Conservation (phyloP, 306 rosid species). For the Fagus sylvatica region DNA sequence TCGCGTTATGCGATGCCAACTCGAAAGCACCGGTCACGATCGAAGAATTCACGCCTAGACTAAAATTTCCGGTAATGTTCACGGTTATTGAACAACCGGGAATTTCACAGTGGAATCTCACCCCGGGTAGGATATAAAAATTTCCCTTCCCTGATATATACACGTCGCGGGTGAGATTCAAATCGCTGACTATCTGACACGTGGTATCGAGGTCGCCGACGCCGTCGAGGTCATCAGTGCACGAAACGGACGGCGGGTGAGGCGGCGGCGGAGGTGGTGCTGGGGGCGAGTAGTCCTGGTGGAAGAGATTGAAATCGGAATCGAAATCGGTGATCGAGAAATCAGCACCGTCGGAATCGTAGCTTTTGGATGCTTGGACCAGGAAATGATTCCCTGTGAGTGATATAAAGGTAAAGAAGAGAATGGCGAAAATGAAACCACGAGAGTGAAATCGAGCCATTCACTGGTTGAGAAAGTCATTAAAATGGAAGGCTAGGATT, state of each 20-base stretch:
- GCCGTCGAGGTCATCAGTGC: constrained; percentile 84
- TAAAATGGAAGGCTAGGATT: constrained; percentile 40
- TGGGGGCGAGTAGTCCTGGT: constrained; percentile 96
- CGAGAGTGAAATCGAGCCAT: constrained; percentile 86
- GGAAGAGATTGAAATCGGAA: constrained; percentile 66
- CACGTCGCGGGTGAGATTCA: constrained; percentile 89
- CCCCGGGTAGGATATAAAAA: constrained; percentile 91
- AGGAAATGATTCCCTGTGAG: constrained; percentile 23
- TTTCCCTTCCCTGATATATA: constrained; percentile 93
- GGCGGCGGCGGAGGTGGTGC: constrained; percentile 99
- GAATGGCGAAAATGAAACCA: constrained; percentile 35
- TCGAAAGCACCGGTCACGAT: constrained; percentile 78
- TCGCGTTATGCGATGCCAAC: constrained; percentile 65
- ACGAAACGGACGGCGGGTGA: constrained; percentile 88
- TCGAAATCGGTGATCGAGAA: constrained; percentile 51
- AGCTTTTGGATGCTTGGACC: constrained; percentile 26
- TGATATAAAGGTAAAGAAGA: constrained; percentile 22
- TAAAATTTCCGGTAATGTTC: constrained; percentile 86
- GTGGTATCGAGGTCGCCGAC: constrained; percentile 84
- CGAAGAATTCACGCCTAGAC: constrained; percentile 72
- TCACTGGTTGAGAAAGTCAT: constrained; percentile 66
- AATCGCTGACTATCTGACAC: constrained; percentile 74
- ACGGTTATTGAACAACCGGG: constrained; percentile 79
- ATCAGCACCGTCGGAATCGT: constrained; percentile 44
- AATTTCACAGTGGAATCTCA: constrained; percentile 69